These are phyloP conservation scores for Clarireedia monteithiana DNA, from an alignment of 2,329 filamentous ascomycete genomes.

Conservation along the genomic window DNA sequence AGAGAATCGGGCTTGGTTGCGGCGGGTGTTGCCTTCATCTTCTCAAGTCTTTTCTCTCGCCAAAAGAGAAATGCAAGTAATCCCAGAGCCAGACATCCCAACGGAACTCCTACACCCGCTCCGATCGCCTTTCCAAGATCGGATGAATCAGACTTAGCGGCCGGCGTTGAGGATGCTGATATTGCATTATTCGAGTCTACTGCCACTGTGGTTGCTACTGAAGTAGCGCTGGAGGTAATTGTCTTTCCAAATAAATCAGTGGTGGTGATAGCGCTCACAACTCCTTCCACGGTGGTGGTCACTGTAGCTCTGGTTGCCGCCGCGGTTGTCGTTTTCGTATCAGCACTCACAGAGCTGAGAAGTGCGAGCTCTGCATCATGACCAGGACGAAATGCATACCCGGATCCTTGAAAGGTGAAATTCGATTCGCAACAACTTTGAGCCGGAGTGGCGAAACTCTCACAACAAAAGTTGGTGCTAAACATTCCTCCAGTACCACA, in stretches of 20 bases:
- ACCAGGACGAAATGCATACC: not conserved
- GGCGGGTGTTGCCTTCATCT: not conserved
- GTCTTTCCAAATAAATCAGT: not conserved
- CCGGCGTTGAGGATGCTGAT: not conserved
- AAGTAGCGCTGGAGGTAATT: not conserved
- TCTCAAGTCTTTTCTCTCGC: not conserved
- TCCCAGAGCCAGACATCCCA: not conserved
- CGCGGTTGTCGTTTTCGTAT: not conserved
- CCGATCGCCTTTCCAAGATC: not conserved
- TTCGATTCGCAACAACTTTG: not conserved
- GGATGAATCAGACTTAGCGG: not conserved
- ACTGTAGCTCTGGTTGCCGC: not conserved
- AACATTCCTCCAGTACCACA: not conserved
- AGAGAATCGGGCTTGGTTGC: not conserved
- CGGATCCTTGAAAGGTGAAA: not conserved
- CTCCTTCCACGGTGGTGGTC: not conserved
- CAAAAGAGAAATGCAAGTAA: not conserved
- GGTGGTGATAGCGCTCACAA: not conserved
- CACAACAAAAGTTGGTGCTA: not conserved
- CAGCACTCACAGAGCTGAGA: not conserved
- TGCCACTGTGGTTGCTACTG: not conserved
- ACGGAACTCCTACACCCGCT: not conserved
- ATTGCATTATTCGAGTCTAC: not conserved
- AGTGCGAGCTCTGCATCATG: not conserved
- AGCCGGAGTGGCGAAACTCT: not conserved